Evolutionary conservation across 2,329 filamentous ascomycete species (phyloP).

Genomic region (Cladophialophora yegresii): DNA sequence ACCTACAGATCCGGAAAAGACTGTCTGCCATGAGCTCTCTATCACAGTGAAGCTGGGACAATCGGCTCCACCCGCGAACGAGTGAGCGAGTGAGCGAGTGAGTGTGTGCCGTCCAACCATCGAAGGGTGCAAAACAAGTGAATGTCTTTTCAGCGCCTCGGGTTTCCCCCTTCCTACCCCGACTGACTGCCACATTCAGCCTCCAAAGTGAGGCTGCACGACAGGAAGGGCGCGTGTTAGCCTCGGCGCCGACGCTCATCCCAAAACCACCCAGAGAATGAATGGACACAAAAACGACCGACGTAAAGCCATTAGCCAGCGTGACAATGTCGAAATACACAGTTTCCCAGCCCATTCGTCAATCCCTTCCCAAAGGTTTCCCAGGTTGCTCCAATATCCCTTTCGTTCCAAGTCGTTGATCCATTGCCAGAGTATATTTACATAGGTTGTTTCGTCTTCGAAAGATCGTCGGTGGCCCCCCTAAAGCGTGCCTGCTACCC

Average conservation of each 20-base stretch:
- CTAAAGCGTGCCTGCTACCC: background rate
- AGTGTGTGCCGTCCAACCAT: background rate
- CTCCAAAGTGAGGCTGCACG: background rate
- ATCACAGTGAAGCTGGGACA: background rate
- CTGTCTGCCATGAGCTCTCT: background rate
- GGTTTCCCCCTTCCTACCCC: background rate
- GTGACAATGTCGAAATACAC: conserved; percentile 6
- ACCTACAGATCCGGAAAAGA: background rate
- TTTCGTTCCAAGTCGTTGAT: conserved; percentile 14
- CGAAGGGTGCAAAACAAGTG: background rate
- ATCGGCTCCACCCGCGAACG: background rate
- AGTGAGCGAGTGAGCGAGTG: background rate
- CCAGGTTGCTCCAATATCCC: conserved; percentile 4
- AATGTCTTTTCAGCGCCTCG: conserved; percentile 13
- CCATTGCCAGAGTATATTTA: conserved; percentile 21
- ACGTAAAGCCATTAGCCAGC: conserved; percentile 5
- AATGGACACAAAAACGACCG: conserved; percentile 13
- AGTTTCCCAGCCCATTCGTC: background rate
- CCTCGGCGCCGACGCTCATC: conserved; percentile 9
- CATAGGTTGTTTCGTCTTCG: conserved; percentile 1
- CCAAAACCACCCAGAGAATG: conserved; percentile 6
- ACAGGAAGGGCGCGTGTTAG: background rate
- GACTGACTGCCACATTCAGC: background rate
- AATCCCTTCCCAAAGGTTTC: conserved; percentile 2
- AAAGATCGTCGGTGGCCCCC: conserved; percentile 1